A percentile compares a stretch with the other conserved stretches of the same genome.
These are phyloP conservation scores for Pascua guehoae DNA, from an alignment of 1,284 basidiomycete genomes.

Conservation along the genomic window DNA sequence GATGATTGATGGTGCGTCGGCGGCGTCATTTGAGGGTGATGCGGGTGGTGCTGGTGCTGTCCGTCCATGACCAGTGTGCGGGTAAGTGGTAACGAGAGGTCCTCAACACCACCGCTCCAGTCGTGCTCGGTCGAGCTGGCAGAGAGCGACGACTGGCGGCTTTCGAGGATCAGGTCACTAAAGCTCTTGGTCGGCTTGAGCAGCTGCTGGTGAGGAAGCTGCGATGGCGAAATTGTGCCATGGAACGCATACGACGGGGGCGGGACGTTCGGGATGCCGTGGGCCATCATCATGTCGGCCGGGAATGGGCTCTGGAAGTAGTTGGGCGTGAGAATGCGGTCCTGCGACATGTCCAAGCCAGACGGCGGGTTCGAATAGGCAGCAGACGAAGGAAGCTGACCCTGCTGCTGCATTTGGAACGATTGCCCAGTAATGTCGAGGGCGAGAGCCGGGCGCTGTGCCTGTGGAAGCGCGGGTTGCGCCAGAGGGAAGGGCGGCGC, in stretches of 20 bases:
- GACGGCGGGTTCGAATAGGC: constrained; percentile 20
- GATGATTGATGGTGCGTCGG: not conserved
- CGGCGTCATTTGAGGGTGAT: not conserved
- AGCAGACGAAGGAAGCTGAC: constrained; percentile 13
- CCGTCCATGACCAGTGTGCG: constrained; percentile 19
- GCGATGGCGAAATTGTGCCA: constrained; percentile 38
- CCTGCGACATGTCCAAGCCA: constrained; percentile 15
- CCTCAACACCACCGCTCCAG: constrained; percentile 27
- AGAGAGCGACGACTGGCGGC: constrained; percentile 35
- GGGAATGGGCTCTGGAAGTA: constrained; percentile 9
- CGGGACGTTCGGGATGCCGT: not conserved
- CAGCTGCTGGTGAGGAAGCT: constrained; percentile 28
- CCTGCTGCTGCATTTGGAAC: constrained; percentile 14
- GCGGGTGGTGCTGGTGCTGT: constrained; percentile 4
- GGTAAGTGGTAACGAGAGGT: constrained; percentile 24
- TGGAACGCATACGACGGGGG: constrained; percentile 10
- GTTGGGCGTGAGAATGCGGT: constrained; percentile 20
- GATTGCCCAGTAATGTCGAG: constrained; percentile 22
- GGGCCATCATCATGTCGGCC: constrained; percentile 1
- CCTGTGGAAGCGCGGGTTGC: not conserved
- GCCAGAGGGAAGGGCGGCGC: not conserved
- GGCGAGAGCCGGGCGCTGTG: constrained; percentile 21
- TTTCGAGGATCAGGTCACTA: constrained; percentile 33
- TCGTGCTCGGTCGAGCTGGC: constrained; percentile 36
- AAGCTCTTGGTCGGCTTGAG: constrained; percentile 36